Evolutionary conservation across 768 basidiomycete species (phyloP).

Genomic region (Pilatotrama ljubarskyi): DNA sequence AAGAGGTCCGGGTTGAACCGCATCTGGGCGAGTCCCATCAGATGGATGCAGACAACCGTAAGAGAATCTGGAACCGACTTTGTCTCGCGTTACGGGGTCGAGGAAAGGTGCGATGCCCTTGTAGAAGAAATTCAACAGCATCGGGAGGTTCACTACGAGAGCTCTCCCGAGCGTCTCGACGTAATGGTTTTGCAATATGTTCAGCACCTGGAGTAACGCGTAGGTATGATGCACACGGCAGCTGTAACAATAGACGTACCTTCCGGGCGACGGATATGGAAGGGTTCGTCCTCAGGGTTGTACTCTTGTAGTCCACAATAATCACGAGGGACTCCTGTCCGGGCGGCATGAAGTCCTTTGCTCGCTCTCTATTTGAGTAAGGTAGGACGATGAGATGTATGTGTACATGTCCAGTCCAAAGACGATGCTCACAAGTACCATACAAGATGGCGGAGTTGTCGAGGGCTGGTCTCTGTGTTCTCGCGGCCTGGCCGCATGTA

Average conservation of each 20-base stretch:
- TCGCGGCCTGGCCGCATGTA: slow-evolving; percentile 89
- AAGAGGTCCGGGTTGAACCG: slow-evolving; percentile 83
- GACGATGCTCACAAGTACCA: slow-evolving; percentile 72
- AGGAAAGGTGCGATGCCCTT: slow-evolving; percentile 85
- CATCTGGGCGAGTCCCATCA: slow-evolving; percentile 52
- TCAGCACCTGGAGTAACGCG: slow-evolving; percentile 48
- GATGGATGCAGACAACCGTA: neutral
- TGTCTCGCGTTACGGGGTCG: slow-evolving; percentile 86
- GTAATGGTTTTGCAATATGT: slow-evolving; percentile 86
- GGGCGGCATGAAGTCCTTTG: slow-evolving; percentile 85
- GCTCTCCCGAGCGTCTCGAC: slow-evolving; percentile 86
- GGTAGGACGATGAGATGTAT: neutral
- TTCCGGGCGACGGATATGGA: slow-evolving; percentile 80
- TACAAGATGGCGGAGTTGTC: slow-evolving; percentile 83
- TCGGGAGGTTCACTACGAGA: slow-evolving; percentile 78
- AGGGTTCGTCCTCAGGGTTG: slow-evolving; percentile 80
- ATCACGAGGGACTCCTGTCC: slow-evolving; percentile 83
- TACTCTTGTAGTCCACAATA: slow-evolving; percentile 83
- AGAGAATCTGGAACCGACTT: slow-evolving; percentile 46
- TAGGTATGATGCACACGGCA: neutral
- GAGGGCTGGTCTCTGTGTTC: slow-evolving; percentile 74
- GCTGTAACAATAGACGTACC: slow-evolving; percentile 32
- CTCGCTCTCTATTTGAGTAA: slow-evolving; percentile 62
- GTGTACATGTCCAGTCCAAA: neutral
- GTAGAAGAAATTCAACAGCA: slow-evolving; percentile 73